Percentiles rank a stretch among this genome's conserved stretches.
phyloP scores from a whole-genome alignment of 352 stramenopile species.

The Aphanomyces stellatus region DNA sequence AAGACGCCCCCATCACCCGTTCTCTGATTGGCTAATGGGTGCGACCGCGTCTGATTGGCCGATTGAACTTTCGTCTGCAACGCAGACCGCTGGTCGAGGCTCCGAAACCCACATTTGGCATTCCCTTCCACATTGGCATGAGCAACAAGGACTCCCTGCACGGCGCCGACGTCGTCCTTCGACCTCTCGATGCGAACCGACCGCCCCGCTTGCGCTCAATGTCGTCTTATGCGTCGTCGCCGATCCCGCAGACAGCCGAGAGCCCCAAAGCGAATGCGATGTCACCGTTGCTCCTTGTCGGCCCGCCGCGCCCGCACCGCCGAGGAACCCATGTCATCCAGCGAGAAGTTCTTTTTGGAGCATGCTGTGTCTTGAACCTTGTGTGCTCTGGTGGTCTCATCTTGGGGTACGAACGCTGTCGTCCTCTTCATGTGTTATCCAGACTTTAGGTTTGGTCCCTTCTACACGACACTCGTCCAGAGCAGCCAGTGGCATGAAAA shows the following conservation, averaged over 20 bases:
- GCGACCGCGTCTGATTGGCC: no score
- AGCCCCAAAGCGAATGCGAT: no score
- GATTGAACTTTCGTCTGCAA: no score
- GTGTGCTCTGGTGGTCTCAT: constrained; percentile 52
- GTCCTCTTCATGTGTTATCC: neutral
- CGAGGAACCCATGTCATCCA: constrained; percentile 5
- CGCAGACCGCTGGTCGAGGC: no score
- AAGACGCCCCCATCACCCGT: no score
- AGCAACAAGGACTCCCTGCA: no score
- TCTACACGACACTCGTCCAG: constrained; percentile 58
- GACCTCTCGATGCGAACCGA: neutral
- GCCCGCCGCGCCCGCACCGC: neutral
- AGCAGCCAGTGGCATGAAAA: constrained; percentile 64
- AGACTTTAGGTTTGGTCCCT: constrained; percentile 43
- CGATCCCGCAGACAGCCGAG: constrained; percentile 9
- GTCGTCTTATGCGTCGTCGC: constrained; percentile 16
- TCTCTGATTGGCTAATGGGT: no score
- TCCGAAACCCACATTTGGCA: no score
- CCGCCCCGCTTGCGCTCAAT: neutral
- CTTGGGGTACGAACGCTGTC: constrained; percentile 28
- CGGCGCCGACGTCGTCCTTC: no score
- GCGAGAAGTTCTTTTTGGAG: neutral
- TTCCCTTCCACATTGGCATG: no score
- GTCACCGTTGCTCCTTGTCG: neutral
- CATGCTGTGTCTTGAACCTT: constrained; percentile 8